Evolutionary conservation across 1,139 yeast species (phyloP), one percentile per base, ranked within the genome.

Genomic region (Yarrowia galli): DNA sequence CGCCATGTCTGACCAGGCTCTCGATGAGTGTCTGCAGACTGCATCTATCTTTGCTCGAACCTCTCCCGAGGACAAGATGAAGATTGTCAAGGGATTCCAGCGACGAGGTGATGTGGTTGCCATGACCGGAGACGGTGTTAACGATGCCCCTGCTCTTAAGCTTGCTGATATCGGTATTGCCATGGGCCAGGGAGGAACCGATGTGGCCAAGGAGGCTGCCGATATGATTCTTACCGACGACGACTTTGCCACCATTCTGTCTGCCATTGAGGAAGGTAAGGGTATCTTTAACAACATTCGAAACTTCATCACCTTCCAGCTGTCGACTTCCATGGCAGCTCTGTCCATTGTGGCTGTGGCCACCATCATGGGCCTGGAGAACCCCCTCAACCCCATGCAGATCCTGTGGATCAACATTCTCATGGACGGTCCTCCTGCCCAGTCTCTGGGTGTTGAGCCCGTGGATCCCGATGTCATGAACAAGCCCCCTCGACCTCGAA

Each of bases 351-450:
- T 95, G 75, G 97, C 97, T 0, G 81, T 93, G 71, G 85, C 97
- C 2, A 93, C 98, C 1, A 81, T 92, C 68, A 87, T 92, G 75
- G 91, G 92, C 56, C 82, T 93, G 69, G 97, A 97, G 67, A 93
- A 92, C 74, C 99, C 99, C n/a, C 84, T 95, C 73, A 95, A 95
- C 77, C 98, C 99, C 28, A 95, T 95, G 98, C 98, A 95, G 81
- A 95, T 95, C 73, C 82, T 95, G 74, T 95, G 98, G 98, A 95
- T 95, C 76, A 93, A 95, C 77, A 95, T 95, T 69, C 84, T 95
- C 71, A 95, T 95, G 99, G 99, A 95, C 79, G 99, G 99, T 0
- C 99, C 99, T 10, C 99, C 99, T 4, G 99, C 99, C 0, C 99
- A 95, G 79, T 91, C 97, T 0, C 83, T 95, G 65, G 98, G 99